A percentile compares a stretch with the other conserved stretches of the same genome.
phyloP scores from a whole-genome alignment of 2,329 filamentous ascomycete genomes.

The Ophiognomonia clavigignenti-juglandacearum region DNA sequence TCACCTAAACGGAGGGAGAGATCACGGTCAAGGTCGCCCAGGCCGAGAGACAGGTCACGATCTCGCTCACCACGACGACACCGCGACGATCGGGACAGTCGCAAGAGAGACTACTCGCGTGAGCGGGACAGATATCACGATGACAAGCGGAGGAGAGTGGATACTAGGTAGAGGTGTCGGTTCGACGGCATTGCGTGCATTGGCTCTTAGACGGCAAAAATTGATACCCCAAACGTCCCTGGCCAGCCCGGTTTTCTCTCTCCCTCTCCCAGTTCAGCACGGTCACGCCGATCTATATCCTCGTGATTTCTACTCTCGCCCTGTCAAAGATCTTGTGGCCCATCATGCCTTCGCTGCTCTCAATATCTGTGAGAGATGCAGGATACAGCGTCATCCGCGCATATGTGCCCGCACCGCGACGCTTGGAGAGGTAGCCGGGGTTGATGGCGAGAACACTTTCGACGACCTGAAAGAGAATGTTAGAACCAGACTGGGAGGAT shows the following conservation, averaged over 20 bases:
- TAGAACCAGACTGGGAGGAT: constrained; percentile 1
- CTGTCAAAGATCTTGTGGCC: constrained; percentile 76
- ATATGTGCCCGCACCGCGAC: constrained; percentile 78
- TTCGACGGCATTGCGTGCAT: background rate
- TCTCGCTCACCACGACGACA: constrained; percentile 47
- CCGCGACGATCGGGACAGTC: constrained; percentile 39
- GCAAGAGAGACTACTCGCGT: constrained; percentile 54
- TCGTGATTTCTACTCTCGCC: constrained; percentile 80
- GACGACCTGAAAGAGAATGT: constrained; percentile 59
- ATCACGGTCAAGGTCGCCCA: constrained; percentile 47
- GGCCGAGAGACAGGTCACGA: constrained; percentile 32
- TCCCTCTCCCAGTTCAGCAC: too few species aligned
- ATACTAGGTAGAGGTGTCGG: constrained; percentile 28
- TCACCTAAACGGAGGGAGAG: constrained; percentile 29
- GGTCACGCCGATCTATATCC: constrained; percentile 50
- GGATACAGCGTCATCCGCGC: constrained; percentile 73
- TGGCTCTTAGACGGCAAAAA: background rate
- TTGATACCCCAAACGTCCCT: constrained; percentile 19
- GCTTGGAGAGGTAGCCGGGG: constrained; percentile 81
- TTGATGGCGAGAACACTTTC: constrained; percentile 89
- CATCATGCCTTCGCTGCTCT: constrained; percentile 53
- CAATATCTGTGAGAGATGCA: constrained; percentile 52
- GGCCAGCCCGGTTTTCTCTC: too few species aligned
- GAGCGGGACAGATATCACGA: constrained; percentile 48
- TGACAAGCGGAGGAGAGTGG: constrained; percentile 57